A percentile compares a stretch with the other conserved stretches of the same genome.
Conservation (phyloP, 1,284 basidiomycete species). For the Cutaneotrichosporon sp. region DNA sequence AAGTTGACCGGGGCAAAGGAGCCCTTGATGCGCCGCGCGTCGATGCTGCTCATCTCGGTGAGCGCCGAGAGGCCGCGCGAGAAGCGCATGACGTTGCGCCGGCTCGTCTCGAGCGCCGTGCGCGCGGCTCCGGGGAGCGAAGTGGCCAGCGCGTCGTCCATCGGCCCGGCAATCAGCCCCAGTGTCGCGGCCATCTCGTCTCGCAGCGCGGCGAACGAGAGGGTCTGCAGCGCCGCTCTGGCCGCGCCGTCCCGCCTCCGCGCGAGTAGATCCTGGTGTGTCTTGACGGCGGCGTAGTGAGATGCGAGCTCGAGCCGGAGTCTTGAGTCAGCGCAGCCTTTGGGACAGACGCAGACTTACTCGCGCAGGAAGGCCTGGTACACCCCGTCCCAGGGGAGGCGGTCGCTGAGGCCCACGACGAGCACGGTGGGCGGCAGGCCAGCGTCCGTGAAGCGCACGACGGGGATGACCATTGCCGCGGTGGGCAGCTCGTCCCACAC, state of each 20-base stretch:
- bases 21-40: slow-evolving; percentile 47
- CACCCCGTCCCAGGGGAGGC: slow-evolving; percentile 48
- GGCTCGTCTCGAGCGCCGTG: slow-evolving; percentile 47
- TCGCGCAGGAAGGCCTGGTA: slow-evolving; percentile 45
- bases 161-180: slow-evolving; percentile 48
- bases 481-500: slow-evolving; percentile 51
- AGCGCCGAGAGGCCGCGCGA: slow-evolving; percentile 49
- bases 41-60: slow-evolving; percentile 50
- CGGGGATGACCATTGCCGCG: slow-evolving; percentile 52
- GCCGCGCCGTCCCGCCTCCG: background rate
- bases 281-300: background rate
- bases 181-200: slow-evolving; percentile 54
- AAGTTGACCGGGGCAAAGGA: slow-evolving; percentile 52
- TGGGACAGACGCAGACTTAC: slow-evolving; percentile 13
- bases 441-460: slow-evolving; percentile 45
- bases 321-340: background rate
- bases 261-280: background rate
- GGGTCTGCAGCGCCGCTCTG: slow-evolving; percentile 22
- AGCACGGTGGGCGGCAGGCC: slow-evolving; percentile 45
- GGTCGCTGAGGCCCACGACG: slow-evolving; percentile 51
- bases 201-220: slow-evolving; percentile 48
- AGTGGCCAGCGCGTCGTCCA: slow-evolving; percentile 43
- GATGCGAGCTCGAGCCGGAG: background rate
- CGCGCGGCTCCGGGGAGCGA: slow-evolving; percentile 34
- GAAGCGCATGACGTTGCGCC: slow-evolving; percentile 46